Evolutionary conservation across 306 rosid genomes (phyloP), one percentile per base, ranked within the genome.

Genomic region (Sicyos baderoa): DNA sequence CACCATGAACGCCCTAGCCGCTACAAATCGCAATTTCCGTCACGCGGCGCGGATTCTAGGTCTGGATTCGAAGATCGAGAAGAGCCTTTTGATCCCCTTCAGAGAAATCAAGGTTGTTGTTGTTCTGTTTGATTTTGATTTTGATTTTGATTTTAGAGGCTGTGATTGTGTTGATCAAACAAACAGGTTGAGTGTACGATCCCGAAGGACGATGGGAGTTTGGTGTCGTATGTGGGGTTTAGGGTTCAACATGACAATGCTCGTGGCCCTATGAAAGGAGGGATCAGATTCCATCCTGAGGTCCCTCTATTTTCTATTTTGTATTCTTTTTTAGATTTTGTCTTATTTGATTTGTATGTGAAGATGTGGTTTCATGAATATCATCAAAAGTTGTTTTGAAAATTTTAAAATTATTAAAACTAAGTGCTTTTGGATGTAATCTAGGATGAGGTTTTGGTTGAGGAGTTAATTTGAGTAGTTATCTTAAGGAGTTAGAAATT

Each of bases 221-320:
- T 86, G 77, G 87, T 74, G 4, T 82, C 92, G 1, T 82, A 72
- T 57, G 78, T 87, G 66, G 92, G 92, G 8, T 87, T 82, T 66
- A 79, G 89, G 71, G 82, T 87, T 15, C 92, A 84, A 40, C 92
- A 87, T 75, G 92, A 87, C 45, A 87, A 87, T 74, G 87, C 92
- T 61, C 86, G 89, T 75, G 92, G 92, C 6, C 89, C 92, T 14
- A 87, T 87, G 92, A 87, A 87, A 61, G 89, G 92, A 71, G 92
- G 92, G 53, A 84, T 84, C 78, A 77, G 89, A 81, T 87, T 56
- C 35, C 92, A 87, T 79, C 87, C 78, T 40, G 92, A 87, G 92
- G 92, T 87, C 15, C 42, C 35, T 62, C 6, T 8, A 12, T 23
- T 52, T 50, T 60, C 18, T 10, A 4, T 62, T n/a, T 58, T 2